Conservation (phyloP, 176 grass and related monocot species). For the Carex myosuroides region DNA sequence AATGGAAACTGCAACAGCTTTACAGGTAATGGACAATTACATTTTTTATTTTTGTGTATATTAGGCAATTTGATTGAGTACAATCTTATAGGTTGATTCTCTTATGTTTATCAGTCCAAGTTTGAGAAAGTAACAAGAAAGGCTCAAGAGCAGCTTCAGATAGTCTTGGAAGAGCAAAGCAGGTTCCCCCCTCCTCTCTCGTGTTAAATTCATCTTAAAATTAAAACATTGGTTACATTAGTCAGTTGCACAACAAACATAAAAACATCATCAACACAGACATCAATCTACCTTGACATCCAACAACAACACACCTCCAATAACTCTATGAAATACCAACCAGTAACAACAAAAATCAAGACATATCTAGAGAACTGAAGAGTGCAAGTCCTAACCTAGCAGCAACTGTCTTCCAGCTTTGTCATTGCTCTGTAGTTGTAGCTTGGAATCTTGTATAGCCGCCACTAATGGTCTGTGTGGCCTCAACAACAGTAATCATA, state of each 20-base stretch:
- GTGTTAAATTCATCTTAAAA: neutral
- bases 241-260: neutral
- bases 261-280: neutral
- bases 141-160: slow-evolving; percentile 95
- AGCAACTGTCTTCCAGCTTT: neutral
- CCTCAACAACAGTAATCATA: too few species aligned
- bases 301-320: neutral
- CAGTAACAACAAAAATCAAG: neutral
- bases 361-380: neutral
- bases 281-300: neutral
- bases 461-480: too few species aligned
- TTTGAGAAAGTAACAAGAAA: slow-evolving; percentile 81
- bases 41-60: neutral
- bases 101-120: slow-evolving; percentile 65
- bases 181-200: slow-evolving; percentile 33
- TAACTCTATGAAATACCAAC: neutral
- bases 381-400: neutral
- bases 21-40: slow-evolving; percentile 48
- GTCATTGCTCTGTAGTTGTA: neutral
- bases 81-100: slow-evolving; percentile 22
- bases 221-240: neutral
- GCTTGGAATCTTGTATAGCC: neutral
- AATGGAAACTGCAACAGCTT: slow-evolving; percentile 88
- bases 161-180: slow-evolving; percentile 89
- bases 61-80: neutral